Base-by-base conservation (phyloP, 2,329 filamentous ascomycete genomes). In the Cladosporium sphaerospermum region DNA sequence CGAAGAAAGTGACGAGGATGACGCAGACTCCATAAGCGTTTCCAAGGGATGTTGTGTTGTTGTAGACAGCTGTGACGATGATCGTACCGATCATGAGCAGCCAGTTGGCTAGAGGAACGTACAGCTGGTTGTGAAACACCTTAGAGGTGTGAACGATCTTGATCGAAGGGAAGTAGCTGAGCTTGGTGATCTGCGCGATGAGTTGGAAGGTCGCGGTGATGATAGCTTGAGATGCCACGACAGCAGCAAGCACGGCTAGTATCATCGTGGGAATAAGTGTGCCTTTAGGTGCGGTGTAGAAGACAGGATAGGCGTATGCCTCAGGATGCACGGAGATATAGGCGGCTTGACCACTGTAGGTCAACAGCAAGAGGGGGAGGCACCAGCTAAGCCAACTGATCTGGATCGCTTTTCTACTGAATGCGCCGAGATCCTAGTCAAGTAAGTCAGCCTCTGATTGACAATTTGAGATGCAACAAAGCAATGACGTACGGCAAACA, bases 11-110 rank as follows among this genome's bases (percentile, higher is more conserved):
- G 41, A 90, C 87, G 45, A 88, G 80, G 61, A 90, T 88, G 64
- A 91, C 87, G 59, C 87, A 91, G 7, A 88, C 83, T 37, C 87
- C 86, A 61, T 90, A 90, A 0, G 86, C 86, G 61, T 89, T 82
- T 19, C 86, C 86, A 14, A 63, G 55, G 8, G 61, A 57, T 6
- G 54, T 61, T 0, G 53, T 62, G 60, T 88, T 86, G 64, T 83
- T 86, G 70, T 88, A 90, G 2, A 88, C 79, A 2, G 57, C 56
- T 2, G 58, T 52, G 8, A 90, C 82, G 8, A 89, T 72, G n/a
- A 92, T 78, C 1, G 85, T 85, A 1, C 86, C 86, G 32, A 86
- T 73, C 83, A 90, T 85, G 57, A 91, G 74, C 1, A 90, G 71
- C 84, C 86, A 90, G 63, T 91, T 91, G 3, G 83, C 81, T 10